These are phyloP conservation scores for Candida patagonica DNA, from an alignment of 805 yeast genomes.

Conservation along the genomic window DNA sequence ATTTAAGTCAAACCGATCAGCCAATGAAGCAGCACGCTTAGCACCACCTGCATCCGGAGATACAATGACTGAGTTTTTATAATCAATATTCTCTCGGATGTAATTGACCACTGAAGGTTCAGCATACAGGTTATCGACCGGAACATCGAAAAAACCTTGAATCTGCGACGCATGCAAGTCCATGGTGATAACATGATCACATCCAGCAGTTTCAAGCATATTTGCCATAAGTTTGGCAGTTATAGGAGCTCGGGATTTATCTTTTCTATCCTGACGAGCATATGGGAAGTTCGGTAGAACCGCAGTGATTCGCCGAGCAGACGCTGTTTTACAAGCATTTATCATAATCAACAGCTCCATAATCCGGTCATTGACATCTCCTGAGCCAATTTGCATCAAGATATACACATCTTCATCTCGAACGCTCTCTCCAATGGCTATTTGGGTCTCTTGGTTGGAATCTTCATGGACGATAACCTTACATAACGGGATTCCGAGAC, in stretches of 20 bases:
- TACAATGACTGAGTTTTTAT: slow-evolving; percentile 61
- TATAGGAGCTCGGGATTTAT: slow-evolving; percentile 91
- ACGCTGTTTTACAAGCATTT: slow-evolving; percentile 90
- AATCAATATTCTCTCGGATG: slow-evolving; percentile 56
- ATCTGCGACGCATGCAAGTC: slow-evolving; percentile 97
- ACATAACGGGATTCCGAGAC: slow-evolving; percentile 57
- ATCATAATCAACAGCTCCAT: slow-evolving; percentile 85
- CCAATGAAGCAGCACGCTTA: slow-evolving; percentile 90
- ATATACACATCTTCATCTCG: slow-evolving; percentile 68
- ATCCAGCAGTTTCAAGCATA: slow-evolving; percentile 88
- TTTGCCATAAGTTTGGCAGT: slow-evolving; percentile 94
- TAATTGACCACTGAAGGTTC: slow-evolving; percentile 87
- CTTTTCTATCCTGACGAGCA: slow-evolving; percentile 96
- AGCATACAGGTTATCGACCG: slow-evolving; percentile 93
- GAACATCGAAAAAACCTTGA: slow-evolving; percentile 93
- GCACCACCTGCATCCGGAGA: slow-evolving; percentile 99
- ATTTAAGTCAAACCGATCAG: slow-evolving; percentile 87
- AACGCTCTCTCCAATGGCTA: slow-evolving; percentile 80
- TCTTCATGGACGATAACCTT: slow-evolving; percentile 75
- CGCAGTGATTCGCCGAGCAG: slow-evolving; percentile 90
- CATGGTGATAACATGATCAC: slow-evolving; percentile 94
- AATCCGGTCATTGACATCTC: slow-evolving; percentile 75
- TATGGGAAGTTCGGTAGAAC: slow-evolving; percentile 95
- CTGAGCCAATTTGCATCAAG: slow-evolving; percentile 66
- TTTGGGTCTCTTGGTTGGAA: slow-evolving; percentile 79